Evolutionary conservation across 352 stramenopile genomes (phyloP).

Genomic region (Ophiocytium majus): DNA sequence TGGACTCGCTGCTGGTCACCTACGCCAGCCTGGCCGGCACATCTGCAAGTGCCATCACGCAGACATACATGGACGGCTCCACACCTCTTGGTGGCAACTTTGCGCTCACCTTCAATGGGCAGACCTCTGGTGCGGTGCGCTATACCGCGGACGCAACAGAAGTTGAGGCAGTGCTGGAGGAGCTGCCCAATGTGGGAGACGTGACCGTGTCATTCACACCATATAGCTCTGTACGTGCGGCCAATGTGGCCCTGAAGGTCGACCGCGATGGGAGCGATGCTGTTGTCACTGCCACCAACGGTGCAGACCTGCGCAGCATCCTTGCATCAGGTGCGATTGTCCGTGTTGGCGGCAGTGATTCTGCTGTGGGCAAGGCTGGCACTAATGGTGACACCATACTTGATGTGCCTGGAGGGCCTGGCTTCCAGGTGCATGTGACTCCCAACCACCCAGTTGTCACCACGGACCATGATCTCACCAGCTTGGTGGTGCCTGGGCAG

Average conservation of each 20-base stretch:
- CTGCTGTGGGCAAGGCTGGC: slow-evolving; percentile 49
- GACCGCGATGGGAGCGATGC: slow-evolving; percentile 59
- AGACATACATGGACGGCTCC: slow-evolving; percentile 58
- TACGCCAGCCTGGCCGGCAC: slow-evolving; percentile 43
- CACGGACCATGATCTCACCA: slow-evolving; percentile 61
- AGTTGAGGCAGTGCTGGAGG: slow-evolving; percentile 64
- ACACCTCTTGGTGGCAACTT: slow-evolving; percentile 65
- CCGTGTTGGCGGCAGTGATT: slow-evolving; percentile 62
- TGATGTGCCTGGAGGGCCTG: slow-evolving; percentile 46
- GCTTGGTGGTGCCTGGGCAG: slow-evolving; percentile 71
- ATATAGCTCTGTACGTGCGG: no score
- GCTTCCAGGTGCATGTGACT: slow-evolving; percentile 20
- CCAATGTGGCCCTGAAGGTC: slow-evolving; percentile 62
- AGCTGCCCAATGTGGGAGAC: slow-evolving; percentile 64
- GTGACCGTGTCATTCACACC: slow-evolving; percentile 62
- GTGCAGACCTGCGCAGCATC: slow-evolving; percentile 61
- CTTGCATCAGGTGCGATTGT: slow-evolving; percentile 66
- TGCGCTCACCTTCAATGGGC: slow-evolving; percentile 60
- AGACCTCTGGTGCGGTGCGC: slow-evolving; percentile 60
- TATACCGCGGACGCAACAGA: slow-evolving; percentile 63
- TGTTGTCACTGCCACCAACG: slow-evolving; percentile 53
- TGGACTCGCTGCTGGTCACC: slow-evolving; percentile 61
- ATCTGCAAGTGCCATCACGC: slow-evolving; percentile 26
- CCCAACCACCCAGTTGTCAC: slow-evolving; percentile 29
- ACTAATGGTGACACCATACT: slow-evolving; percentile 52